Conservation (phyloP, 2,329 filamentous ascomycete species). For the Myriosclerotinia curreyana region DNA sequence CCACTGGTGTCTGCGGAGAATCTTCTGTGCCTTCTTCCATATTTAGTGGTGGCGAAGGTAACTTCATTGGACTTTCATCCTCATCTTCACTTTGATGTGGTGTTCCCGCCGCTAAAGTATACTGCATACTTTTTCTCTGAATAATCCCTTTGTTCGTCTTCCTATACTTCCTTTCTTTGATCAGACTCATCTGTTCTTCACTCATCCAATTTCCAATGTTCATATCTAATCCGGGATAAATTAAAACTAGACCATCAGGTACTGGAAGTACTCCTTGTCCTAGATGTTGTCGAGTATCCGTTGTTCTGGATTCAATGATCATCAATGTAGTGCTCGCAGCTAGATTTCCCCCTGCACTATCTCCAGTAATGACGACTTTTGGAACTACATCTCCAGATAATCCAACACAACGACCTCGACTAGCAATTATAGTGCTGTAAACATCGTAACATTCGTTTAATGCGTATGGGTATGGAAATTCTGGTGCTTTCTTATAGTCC, state of each 20-base stretch:
- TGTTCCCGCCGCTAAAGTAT: conserved; percentile 77
- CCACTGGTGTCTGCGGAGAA: neutral
- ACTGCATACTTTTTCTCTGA: conserved; percentile 83
- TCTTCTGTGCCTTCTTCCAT: neutral
- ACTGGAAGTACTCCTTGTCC: conserved; percentile 61
- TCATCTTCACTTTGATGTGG: conserved; percentile 79
- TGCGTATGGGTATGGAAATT: conserved; percentile 80
- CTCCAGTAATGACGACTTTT: conserved; percentile 70
- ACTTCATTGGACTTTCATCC: conserved; percentile 42
- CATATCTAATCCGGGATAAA: conserved; percentile 92
- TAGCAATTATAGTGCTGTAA: conserved; percentile 70
- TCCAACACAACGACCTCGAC: conserved; percentile 71
- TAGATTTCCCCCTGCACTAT: conserved; percentile 80
- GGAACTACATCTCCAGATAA: conserved; percentile 64
- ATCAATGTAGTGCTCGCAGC: conserved; percentile 80
- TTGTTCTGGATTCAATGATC: conserved; percentile 73
- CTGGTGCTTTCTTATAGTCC: conserved; percentile 85
- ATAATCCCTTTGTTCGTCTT: conserved; percentile 77
- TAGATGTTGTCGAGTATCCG: conserved; percentile 53
- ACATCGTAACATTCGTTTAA: conserved; percentile 86
- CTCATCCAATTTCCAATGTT: conserved; percentile 99
- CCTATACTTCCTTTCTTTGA: conserved; percentile 75
- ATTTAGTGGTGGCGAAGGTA: conserved; percentile 24
- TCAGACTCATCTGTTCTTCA: conserved; percentile 93
- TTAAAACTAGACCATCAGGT: conserved; percentile 77